Conservation (phyloP, 2,329 filamentous ascomycete genomes). For the Pseudogymnoascus verrucosus region DNA sequence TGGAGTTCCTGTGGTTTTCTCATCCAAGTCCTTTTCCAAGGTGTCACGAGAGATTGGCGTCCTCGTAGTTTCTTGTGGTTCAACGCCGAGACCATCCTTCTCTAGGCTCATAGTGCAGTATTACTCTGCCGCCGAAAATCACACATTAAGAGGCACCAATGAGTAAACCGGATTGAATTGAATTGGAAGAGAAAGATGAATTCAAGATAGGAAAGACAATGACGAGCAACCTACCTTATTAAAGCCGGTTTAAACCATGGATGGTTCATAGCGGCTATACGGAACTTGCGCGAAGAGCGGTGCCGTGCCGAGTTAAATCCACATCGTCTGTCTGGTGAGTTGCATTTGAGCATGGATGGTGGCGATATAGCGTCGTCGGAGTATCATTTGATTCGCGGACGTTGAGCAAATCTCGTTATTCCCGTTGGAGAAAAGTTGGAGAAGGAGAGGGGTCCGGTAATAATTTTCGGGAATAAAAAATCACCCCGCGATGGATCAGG, state of each 20-base stretch:
- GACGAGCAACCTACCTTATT: background rate
- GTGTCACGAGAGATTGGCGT: background rate
- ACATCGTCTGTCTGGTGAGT: background rate
- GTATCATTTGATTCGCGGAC: background rate
- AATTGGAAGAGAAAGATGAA: background rate
- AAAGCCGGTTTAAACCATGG: background rate
- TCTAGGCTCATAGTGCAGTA: background rate
- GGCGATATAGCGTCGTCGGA: background rate
- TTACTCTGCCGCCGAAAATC: background rate
- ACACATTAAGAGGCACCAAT: background rate
- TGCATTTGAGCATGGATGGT: background rate
- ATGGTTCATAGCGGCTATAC: background rate
- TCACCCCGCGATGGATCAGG: background rate
- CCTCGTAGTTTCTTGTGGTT: slow-evolving; percentile 3
- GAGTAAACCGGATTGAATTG: background rate
- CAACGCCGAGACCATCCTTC: background rate
- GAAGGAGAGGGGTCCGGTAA: background rate
- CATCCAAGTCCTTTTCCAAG: background rate
- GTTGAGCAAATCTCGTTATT: background rate
- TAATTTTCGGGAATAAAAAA: background rate
- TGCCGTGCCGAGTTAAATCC: slow-evolving; percentile 6
- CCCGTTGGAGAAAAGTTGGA: slow-evolving; percentile 7
- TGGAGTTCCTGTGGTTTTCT: background rate
- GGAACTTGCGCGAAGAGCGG: slow-evolving; percentile 1
- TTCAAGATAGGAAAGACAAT: background rate